These are phyloP conservation scores for Quercus berberidifolia DNA, from an alignment of 306 rosid genomes.

Conservation along the genomic window DNA sequence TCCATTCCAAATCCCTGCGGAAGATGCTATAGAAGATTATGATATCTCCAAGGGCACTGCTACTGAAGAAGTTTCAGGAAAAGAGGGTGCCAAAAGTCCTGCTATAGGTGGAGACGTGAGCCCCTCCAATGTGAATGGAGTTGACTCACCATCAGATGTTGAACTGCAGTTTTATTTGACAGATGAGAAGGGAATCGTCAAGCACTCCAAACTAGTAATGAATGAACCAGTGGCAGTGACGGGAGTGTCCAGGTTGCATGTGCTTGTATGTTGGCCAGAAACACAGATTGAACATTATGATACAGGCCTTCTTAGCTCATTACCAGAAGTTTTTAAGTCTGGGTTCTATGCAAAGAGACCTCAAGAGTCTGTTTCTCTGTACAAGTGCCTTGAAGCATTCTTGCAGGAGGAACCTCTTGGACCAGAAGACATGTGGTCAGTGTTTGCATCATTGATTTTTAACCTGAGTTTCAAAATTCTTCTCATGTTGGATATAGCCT, in stretches of 20 bases:
- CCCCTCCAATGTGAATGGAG: constrained; percentile 28
- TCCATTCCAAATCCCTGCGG: constrained; percentile 53
- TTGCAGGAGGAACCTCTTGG: constrained; percentile 99
- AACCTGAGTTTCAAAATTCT: background rate
- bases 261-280: constrained; percentile 86
- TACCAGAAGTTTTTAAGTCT: constrained; percentile 93
- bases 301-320: constrained; percentile 46
- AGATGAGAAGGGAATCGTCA: constrained; percentile 68
- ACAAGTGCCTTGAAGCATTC: constrained; percentile 96
- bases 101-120: constrained; percentile 29
- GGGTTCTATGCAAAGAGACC: constrained; percentile 62
- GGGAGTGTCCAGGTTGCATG: constrained; percentile 43
- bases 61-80: constrained; percentile 42
- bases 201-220: constrained; percentile 55
- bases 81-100: constrained; percentile 31
- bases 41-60: constrained; percentile 26
- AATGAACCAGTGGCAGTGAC: constrained; percentile 47
- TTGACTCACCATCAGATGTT: constrained; percentile 35
- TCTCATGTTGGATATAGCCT: background rate
- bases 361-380: constrained; percentile 80
- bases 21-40: constrained; percentile 36
- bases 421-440: constrained; percentile 99
- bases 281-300: constrained; percentile 54
- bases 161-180: constrained; percentile 65
- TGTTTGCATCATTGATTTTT: constrained; percentile 24